A percentile compares a stretch with the other conserved stretches of the same genome.
Conservation (phyloP, 2,329 filamentous ascomycete genomes). For the Fusarium tanahbumbuense region DNA sequence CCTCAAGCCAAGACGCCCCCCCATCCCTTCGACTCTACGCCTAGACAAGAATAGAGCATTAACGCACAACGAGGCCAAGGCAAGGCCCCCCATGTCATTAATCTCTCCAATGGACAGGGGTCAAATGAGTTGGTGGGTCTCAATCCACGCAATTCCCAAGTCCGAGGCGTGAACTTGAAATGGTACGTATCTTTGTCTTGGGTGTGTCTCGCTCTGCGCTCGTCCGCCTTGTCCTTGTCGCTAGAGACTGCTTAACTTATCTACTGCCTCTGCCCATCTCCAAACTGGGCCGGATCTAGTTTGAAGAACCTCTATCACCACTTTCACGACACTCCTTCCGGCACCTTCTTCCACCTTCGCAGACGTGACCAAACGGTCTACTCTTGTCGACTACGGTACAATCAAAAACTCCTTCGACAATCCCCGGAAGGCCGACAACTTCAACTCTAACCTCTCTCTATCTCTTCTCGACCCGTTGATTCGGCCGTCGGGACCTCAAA, state of each 20-base stretch:
- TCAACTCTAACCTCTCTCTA: constrained; percentile 17
- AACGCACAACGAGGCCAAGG: constrained; percentile 50
- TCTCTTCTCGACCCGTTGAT: constrained; percentile 61
- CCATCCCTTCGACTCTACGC: constrained; percentile 28
- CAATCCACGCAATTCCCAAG: constrained; percentile 54
- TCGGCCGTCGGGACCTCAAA: constrained; percentile 57
- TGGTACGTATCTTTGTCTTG: constrained; percentile 42
- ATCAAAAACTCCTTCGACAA: constrained; percentile 30
- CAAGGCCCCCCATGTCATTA: constrained; percentile 51
- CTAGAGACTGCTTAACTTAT: constrained; percentile 44
- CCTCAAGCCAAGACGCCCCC: constrained; percentile 47
- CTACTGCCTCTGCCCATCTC: constrained; percentile 42
- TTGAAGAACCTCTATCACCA: constrained; percentile 45
- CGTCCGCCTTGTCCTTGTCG: constrained; percentile 44
- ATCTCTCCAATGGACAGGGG: constrained; percentile 50
- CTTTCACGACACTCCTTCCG: constrained; percentile 56
- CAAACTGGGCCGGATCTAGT: constrained; percentile 35
- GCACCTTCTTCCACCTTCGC: constrained; percentile 41
- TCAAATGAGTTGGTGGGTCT: constrained; percentile 42
- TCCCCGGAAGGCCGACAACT: constrained; percentile 34
- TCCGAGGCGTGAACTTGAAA: constrained; percentile 43
- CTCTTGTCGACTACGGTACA: constrained; percentile 37
- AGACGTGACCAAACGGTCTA: constrained; percentile 47
- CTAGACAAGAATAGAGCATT: constrained; percentile 58
- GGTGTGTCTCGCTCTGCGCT: constrained; percentile 33